Conservation (phyloP, 2,329 filamentous ascomycete species). For the Fusarium sp. region DNA sequence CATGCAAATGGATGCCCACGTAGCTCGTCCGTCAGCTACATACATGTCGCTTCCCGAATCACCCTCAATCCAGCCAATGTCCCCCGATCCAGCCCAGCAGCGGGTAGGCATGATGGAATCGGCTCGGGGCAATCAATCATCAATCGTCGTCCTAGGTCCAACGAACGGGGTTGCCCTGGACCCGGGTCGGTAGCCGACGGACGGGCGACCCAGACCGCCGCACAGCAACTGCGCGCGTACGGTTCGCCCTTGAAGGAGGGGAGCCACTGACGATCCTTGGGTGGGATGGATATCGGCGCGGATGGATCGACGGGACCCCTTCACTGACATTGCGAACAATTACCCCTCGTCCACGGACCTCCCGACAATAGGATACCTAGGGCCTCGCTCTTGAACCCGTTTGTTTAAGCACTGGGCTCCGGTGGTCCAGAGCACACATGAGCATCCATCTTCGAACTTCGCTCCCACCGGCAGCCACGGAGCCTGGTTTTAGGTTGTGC, state of each 20-base stretch:
- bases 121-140: not conserved
- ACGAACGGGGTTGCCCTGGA: constrained; percentile 4
- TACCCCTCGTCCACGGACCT: constrained; percentile 13
- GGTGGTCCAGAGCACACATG: constrained; percentile 6
- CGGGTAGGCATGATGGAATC: constrained; percentile 15
- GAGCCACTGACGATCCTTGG: constrained; percentile 23
- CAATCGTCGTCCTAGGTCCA: not conserved
- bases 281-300: constrained; percentile 8
- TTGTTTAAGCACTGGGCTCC: constrained; percentile 11
- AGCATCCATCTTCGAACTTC: not conserved
- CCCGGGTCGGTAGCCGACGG: constrained; percentile 14
- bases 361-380: constrained; percentile 2
- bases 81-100: constrained; percentile 11
- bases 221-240: not conserved
- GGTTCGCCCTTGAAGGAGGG: constrained; percentile 21
- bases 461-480: not conserved
- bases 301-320: constrained; percentile 20
- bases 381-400: not conserved
- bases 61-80: not conserved
- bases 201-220: constrained; percentile 17
- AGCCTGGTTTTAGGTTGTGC: not conserved
- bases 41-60: constrained; percentile 13
- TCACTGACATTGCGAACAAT: not conserved
- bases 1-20: constrained; percentile 7
- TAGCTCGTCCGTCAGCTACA: not conserved